phyloP scores from a whole-genome alignment of 2,329 filamentous ascomycete genomes.

The Neofusicoccum parvum region DNA sequence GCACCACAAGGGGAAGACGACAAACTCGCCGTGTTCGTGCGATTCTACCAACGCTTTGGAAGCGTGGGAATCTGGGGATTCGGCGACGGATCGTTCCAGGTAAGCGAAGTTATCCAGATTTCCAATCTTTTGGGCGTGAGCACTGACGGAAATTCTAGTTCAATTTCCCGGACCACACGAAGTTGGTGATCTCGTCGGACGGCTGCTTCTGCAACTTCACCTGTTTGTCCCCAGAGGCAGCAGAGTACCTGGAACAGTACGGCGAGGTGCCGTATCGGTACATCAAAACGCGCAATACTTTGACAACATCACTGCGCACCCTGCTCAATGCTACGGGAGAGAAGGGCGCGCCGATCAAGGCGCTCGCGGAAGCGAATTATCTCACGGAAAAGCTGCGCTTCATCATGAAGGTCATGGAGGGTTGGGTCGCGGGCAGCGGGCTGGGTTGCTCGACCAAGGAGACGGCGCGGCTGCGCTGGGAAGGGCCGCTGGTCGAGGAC shows the following conservation, averaged over 20 bases:
- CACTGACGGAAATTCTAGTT: slow-evolving; percentile 56
- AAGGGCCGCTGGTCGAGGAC: slow-evolving; percentile 46
- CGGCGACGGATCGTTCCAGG: slow-evolving; percentile 75
- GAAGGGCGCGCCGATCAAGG: slow-evolving; percentile 52
- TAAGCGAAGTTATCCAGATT: slow-evolving; percentile 37
- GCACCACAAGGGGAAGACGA: slow-evolving; percentile 42
- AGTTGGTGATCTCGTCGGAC: slow-evolving; percentile 74
- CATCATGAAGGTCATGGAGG: slow-evolving; percentile 66
- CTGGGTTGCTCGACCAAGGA: slow-evolving; percentile 55
- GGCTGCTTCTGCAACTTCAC: slow-evolving; percentile 79
- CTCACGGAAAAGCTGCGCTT: slow-evolving; percentile 76
- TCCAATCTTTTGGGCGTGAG: neutral
- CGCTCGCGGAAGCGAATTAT: slow-evolving; percentile 69
- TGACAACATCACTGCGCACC: slow-evolving; percentile 72
- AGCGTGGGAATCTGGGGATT: slow-evolving; percentile 83
- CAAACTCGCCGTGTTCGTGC: slow-evolving; percentile 57
- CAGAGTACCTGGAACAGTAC: slow-evolving; percentile 63
- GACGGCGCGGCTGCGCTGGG: slow-evolving; percentile 44
- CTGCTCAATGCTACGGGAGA: slow-evolving; percentile 63
- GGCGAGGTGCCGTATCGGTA: slow-evolving; percentile 66
- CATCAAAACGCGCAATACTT: slow-evolving; percentile 68
- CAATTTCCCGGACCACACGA: slow-evolving; percentile 88
- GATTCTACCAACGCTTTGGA: slow-evolving; percentile 79
- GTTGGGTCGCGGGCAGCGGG: slow-evolving; percentile 72
- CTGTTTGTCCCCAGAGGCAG: slow-evolving; percentile 72